These are phyloP conservation scores for Phaeosphaeriaceae sp. DNA, from an alignment of 2,329 filamentous ascomycete genomes.

Conservation along the genomic window DNA sequence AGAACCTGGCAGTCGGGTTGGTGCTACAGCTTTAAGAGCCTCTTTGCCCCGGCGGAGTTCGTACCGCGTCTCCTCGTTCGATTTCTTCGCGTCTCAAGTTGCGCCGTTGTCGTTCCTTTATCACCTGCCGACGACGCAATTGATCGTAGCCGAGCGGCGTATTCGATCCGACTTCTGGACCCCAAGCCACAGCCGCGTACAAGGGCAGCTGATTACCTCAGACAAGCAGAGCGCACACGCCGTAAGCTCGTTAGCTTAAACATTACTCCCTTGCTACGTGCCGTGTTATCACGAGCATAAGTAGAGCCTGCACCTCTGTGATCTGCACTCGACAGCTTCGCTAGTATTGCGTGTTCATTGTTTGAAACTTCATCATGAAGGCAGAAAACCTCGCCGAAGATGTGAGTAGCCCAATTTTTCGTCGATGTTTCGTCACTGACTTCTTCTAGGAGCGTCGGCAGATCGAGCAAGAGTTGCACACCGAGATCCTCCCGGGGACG, in stretches of 20 bases:
- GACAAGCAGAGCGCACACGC: background rate
- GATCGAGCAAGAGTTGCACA: slow-evolving; percentile 60
- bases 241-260: background rate
- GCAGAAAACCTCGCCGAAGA: slow-evolving; percentile 14
- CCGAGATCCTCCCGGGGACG: slow-evolving; percentile 63
- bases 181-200: background rate
- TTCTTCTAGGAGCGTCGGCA: slow-evolving; percentile 50
- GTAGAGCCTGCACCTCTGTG: background rate
- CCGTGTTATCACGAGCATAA: background rate
- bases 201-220: background rate
- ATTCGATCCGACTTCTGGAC: background rate
- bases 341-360: background rate
- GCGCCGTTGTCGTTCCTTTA: background rate
- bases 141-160: background rate
- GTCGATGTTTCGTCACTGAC: background rate
- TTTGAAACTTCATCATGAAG: slow-evolving; percentile 9
- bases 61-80: background rate
- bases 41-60: background rate
- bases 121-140: background rate
- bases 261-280: background rate
- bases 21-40: background rate
- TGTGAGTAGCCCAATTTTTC: slow-evolving; percentile 3
- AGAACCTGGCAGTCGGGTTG: background rate
- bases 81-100: background rate
- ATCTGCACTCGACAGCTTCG: background rate